phyloP scores from a whole-genome alignment of 345 rosid species.

The Euphorbia lathyris region DNA sequence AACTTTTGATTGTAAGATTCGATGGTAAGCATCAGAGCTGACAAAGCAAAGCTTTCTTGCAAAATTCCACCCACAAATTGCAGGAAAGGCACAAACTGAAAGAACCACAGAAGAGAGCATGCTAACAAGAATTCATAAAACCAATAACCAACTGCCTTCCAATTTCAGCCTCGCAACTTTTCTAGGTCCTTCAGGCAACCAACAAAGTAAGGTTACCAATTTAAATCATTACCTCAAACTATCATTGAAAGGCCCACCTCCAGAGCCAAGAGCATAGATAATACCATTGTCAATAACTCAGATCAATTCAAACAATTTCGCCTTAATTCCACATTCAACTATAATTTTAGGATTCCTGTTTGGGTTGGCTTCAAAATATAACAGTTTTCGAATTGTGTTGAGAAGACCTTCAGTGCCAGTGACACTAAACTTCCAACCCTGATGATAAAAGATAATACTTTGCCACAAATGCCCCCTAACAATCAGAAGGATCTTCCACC shows the following conservation, averaged over 20 bases:
- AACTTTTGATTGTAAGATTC: constrained; percentile 5
- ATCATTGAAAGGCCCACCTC: constrained; percentile 7
- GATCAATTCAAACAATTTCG: neutral
- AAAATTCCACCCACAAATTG: constrained; percentile 18
- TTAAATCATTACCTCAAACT: constrained; percentile 8
- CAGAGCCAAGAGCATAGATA: neutral
- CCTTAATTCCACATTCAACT: constrained; percentile 8
- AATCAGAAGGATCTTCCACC: constrained; percentile 7
- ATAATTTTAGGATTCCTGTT: constrained; percentile 1
- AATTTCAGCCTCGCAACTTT: constrained; percentile 18
- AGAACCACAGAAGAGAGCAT: constrained; percentile 14
- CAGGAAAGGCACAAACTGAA: constrained; percentile 9
- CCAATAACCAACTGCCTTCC: constrained; percentile 16
- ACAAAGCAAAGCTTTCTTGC: constrained; percentile 8
- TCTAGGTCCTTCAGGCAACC: constrained; percentile 21
- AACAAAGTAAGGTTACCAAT: constrained; percentile 4
- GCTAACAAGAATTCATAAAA: constrained; percentile 16
- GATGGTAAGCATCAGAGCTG: constrained; percentile 17
- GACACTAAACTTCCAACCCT: constrained; percentile 6
- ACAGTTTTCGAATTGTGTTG: constrained; percentile 1
- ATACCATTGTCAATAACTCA: neutral
- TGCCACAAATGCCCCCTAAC: constrained; percentile 1
- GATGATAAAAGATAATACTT: constrained; percentile 5
- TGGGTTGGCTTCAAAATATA: neutral
- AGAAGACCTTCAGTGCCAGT: neutral